Evolutionary conservation across 257 asterid species (phyloP).

Genomic region (Solanum appendiculatum): DNA sequence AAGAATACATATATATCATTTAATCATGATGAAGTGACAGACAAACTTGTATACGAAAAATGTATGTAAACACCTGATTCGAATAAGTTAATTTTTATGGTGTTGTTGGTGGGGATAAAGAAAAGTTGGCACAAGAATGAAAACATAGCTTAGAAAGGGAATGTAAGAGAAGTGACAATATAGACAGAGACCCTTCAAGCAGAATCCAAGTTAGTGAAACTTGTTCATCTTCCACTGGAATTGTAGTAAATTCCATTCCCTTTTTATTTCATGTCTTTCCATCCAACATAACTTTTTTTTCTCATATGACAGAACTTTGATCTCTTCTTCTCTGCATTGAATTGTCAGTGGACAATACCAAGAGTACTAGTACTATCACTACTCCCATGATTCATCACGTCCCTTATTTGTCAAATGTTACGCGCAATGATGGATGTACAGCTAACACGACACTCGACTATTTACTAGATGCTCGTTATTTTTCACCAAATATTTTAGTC

Average conservation of each 20-base stretch:
- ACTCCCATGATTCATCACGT: neutral
- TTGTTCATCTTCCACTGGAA: constrained; percentile 18
- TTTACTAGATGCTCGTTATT: neutral
- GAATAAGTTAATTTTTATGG: neutral
- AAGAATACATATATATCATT: neutral
- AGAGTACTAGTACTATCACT: neutral
- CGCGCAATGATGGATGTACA: neutral
- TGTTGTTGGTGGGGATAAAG: neutral
- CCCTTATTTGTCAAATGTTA: neutral
- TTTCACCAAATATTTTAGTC: neutral
- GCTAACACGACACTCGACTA: neutral
- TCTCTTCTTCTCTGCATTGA: neutral
- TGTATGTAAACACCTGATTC: neutral
- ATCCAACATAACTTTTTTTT: constrained; percentile 6
- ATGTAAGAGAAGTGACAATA: constrained; percentile 14
- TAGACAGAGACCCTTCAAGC: constrained; percentile 19
- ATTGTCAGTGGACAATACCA: constrained; percentile 4
- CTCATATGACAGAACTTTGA: neutral
- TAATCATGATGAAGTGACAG: neutral
- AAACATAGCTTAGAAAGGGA: constrained; percentile 14
- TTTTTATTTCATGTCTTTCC: constrained; percentile 7
- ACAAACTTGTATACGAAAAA: neutral
- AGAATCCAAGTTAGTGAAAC: constrained; percentile 36
- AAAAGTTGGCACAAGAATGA: constrained; percentile 14
- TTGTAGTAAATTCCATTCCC: constrained; percentile 16